Conservation (phyloP, 2,329 filamentous ascomycete genomes). For the Penicillium sp. region DNA sequence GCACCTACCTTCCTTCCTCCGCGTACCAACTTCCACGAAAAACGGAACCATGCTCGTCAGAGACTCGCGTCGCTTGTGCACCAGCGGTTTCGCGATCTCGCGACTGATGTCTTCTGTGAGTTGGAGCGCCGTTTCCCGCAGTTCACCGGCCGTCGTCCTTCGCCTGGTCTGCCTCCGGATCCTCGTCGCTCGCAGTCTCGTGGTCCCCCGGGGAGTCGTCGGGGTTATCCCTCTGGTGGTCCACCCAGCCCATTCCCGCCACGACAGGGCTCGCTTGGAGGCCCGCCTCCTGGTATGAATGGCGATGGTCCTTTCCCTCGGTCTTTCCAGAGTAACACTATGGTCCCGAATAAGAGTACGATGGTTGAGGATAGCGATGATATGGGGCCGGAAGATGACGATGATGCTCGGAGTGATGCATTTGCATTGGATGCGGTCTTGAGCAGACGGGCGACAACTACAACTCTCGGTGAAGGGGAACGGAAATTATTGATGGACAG, state of each 20-base stretch:
- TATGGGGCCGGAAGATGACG: slow-evolving; percentile 55
- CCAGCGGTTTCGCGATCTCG: slow-evolving; percentile 84
- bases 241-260: slow-evolving; percentile 41
- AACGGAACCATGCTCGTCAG: slow-evolving; percentile 95
- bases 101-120: slow-evolving; percentile 95
- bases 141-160: slow-evolving; percentile 73
- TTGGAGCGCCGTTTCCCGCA: slow-evolving; percentile 85
- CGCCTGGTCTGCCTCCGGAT: slow-evolving; percentile 46
- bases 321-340: slow-evolving; percentile 91
- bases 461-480: slow-evolving; percentile 58
- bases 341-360: slow-evolving; percentile 95
- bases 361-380: slow-evolving; percentile 96
- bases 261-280: slow-evolving; percentile 42
- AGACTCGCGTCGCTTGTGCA: slow-evolving; percentile 87
- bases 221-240: slow-evolving; percentile 39
- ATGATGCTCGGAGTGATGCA: slow-evolving; percentile 61
- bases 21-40: slow-evolving; percentile 90
- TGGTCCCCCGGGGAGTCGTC: slow-evolving; percentile 32
- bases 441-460: slow-evolving; percentile 50
- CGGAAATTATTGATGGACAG: slow-evolving; percentile 77
- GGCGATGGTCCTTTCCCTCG: slow-evolving; percentile 77
- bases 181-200: slow-evolving; percentile 45
- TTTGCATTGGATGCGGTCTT: slow-evolving; percentile 60
- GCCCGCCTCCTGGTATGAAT: slow-evolving; percentile 52
- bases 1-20: slow-evolving; percentile 73